Evolutionary conservation across 148 eudicot genomes (phyloP), one percentile per base, ranked within the genome.

Genomic region (Pharnaceum exiguum): DNA sequence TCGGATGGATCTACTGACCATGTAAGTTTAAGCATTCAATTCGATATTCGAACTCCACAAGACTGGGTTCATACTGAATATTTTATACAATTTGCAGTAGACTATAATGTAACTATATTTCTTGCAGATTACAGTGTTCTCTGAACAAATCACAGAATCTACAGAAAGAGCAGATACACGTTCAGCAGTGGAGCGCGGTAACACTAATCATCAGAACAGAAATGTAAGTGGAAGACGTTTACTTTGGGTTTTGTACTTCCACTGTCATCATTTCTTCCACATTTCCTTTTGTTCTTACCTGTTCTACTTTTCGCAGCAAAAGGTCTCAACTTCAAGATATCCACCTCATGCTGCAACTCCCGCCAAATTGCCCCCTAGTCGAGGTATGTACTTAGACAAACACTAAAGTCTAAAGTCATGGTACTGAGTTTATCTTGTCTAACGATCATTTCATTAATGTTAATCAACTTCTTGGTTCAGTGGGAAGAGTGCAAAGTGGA

Each of bases 1-100:
- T 81, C 87, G 31, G 90, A 87, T 68, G 73, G 83, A 30, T 75
- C 83, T 13, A 87, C 83, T 57, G 90, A 87, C 46, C 79, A 78
- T 69, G 89, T 79, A 73, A 75, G 90, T 35, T 4, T 10, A 11
- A 43, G 16, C 5, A 51, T 17, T 24, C 32, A 0, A 5, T 49
- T 26, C 16, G 10, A 9, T 29, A 10, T 57, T 30, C 6, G 8
- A n/a, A n/a, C n/a, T n/a, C n/a, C n/a, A n/a, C n/a, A n/a, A n/a
- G n/a, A n/a, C n/a, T n/a, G n/a, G n/a, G n/a, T n/a, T n/a, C n/a
- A n/a, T n/a, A n/a, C n/a, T n/a, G n/a, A n/a, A n/a, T n/a, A n/a
- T n/a, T n/a, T n/a, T n/a, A n/a, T n/a, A n/a, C n/a, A n/a, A n/a
- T n/a, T n/a, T n/a, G n/a, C n/a, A n/a, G n/a, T n/a, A n/a, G n/a